Conservation (phyloP, 768 basidiomycete species). For the Suillus subluteus region DNA sequence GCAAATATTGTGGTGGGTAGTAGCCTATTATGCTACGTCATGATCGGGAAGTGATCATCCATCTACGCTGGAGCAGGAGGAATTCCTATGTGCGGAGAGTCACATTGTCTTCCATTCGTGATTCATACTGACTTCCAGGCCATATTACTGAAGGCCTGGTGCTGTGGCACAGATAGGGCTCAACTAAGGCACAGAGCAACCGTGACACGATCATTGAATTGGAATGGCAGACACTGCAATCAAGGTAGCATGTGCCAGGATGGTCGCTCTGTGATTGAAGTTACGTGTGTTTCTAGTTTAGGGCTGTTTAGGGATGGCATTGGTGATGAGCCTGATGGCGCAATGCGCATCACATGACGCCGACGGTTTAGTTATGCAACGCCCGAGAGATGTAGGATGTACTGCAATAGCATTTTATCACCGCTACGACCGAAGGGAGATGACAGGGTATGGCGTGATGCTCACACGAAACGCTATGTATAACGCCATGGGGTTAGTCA, state of each 20-base stretch:
- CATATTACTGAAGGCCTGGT: background rate
- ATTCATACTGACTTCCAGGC: background rate
- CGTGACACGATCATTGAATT: slow-evolving; percentile 2
- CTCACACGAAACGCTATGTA: slow-evolving; percentile 3
- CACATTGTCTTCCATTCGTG: background rate
- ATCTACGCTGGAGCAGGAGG: background rate
- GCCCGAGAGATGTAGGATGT: background rate
- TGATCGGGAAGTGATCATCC: slow-evolving; percentile 1
- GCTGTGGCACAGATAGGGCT: background rate
- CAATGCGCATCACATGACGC: background rate
- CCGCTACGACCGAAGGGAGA: slow-evolving; percentile 7
- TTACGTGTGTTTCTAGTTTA: background rate
- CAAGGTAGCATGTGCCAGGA: background rate
- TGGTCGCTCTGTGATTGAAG: background rate
- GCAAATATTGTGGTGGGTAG: background rate
- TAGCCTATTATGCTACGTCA: background rate
- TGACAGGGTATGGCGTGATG: background rate
- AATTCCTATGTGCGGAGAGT: background rate
- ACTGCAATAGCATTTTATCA: slow-evolving; percentile 7
- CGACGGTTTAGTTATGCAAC: background rate
- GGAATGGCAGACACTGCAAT: slow-evolving; percentile 3
- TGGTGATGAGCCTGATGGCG: slow-evolving; percentile 5
- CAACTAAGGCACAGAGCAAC: slow-evolving; percentile 1
- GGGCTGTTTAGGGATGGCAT: background rate
- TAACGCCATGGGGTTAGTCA: background rate